phyloP scores from a whole-genome alignment of 1,284 basidiomycete species.

The Cyathus pygmaeus region DNA sequence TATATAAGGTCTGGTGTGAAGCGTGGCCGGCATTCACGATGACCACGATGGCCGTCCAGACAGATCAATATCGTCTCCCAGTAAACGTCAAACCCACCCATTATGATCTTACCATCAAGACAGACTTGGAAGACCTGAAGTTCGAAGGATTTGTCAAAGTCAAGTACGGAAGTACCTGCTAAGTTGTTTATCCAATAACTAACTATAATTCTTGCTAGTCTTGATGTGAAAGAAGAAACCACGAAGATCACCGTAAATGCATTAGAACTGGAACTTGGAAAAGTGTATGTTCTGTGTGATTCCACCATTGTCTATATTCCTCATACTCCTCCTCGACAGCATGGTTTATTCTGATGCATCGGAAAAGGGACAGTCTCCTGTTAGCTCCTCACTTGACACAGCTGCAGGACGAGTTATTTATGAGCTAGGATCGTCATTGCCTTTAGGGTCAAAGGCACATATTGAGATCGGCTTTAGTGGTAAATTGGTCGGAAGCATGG shows the following conservation, averaged over 20 bases:
- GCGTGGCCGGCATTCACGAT: too few relatives aligned
- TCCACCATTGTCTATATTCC: background rate
- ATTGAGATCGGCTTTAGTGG: slow-evolving; percentile 73
- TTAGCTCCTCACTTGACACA: slow-evolving; percentile 64
- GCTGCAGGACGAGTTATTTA: slow-evolving; percentile 74
- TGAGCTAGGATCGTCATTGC: slow-evolving; percentile 62
- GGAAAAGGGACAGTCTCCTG: slow-evolving; percentile 61
- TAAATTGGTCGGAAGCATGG: slow-evolving; percentile 74
- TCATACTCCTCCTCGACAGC: slow-evolving; percentile 25
- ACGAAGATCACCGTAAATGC: slow-evolving; percentile 78
- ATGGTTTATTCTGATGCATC: slow-evolving; percentile 70
- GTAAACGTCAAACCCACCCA: slow-evolving; percentile 79
- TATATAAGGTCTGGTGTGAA: too few relatives aligned
- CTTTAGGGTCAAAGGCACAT: slow-evolving; percentile 71
- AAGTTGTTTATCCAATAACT: slow-evolving; percentile 1
- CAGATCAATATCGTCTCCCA: slow-evolving; percentile 78
- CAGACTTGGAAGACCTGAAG: slow-evolving; percentile 78
- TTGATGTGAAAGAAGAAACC: slow-evolving; percentile 78
- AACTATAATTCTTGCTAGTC: slow-evolving; percentile 51
- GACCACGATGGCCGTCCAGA: background rate
- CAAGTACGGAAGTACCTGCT: too few relatives aligned
- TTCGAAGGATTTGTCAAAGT: slow-evolving; percentile 87
- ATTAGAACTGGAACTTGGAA: slow-evolving; percentile 74
- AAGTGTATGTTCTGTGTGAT: slow-evolving; percentile 53
- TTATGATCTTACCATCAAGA: slow-evolving; percentile 87